Evolutionary conservation across 2,329 filamentous ascomycete genomes (phyloP), one percentile per base, ranked within the genome.

Genomic region (Claviceps africana): DNA sequence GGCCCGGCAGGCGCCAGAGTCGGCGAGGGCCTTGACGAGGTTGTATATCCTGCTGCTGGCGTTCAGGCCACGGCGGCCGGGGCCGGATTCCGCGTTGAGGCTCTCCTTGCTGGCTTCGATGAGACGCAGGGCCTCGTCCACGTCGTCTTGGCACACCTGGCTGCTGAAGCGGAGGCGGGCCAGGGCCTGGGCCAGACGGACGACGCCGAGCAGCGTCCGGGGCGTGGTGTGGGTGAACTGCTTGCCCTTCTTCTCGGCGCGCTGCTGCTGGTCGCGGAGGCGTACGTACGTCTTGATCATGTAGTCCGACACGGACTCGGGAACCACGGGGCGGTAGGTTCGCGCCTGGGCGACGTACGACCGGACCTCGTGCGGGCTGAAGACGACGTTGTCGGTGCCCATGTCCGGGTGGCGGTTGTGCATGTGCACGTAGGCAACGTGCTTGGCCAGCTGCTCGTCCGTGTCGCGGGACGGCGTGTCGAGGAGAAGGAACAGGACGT

Each of bases 391-490:
- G 60, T 74, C 70, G 37, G 66, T 69, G 60, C 68, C 75, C 15
- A 81, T 77, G 59, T 95, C 88, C 0, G 93, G 93, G 67, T 98
- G 93, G 52, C 81, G 83, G 71, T 86, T 93, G 75, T 97, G 83
- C 85, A 97, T 98, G 73, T 98, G 93, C 48, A 98, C 93, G 64
- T 89, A 87, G 33, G 93, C 85, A 58, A 98, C 93, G 75, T 98
- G 93, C 69, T 87, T 88, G 56, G 93, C 93, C 22, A 98, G 81
- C 69, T 95, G 88, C 64, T 94, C 89, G 63, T 98, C 93, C 0
- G 81, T 78, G 59, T 98, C 93, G 57, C 89, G 85, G 19, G 83
- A 84, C 2, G 93, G 91, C 39, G 88, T 95, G 72, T 98, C 93
- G 54, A 98, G 85, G 61, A 98, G 90, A 47, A 98, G 77, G 77